A percentile compares a stretch with the other conserved stretches of the same genome.
These are phyloP conservation scores for Blastobotrys persicus DNA, from an alignment of 1,139 yeast species.

Conservation along the genomic window DNA sequence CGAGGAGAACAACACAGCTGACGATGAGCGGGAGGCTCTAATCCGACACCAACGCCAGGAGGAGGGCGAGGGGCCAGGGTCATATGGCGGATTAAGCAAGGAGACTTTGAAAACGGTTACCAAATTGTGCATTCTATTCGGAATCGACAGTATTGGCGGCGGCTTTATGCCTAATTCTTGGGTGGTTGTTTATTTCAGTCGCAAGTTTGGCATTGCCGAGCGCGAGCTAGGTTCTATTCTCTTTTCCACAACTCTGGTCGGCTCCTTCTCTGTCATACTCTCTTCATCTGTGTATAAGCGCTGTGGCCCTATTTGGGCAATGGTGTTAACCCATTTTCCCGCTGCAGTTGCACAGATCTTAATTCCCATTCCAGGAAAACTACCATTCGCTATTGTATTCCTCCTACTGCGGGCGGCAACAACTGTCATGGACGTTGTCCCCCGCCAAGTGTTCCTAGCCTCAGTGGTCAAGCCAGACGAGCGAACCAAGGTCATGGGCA, in stretches of 20 bases:
- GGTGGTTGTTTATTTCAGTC: constrained; percentile 72
- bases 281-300: constrained; percentile 65
- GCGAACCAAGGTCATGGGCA: constrained; percentile 74
- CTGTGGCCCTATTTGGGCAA: constrained; percentile 78
- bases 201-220: constrained; percentile 33
- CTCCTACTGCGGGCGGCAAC: constrained; percentile 53
- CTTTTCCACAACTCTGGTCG: constrained; percentile 58
- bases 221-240: constrained; percentile 49
- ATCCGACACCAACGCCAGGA: constrained; percentile 5
- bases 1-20: constrained; percentile 40
- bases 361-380: constrained; percentile 44
- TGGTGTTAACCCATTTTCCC: constrained; percentile 74
- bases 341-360: constrained; percentile 64
- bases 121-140: constrained; percentile 53
- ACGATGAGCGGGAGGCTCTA: constrained; percentile 14
- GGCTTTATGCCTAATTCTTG: constrained; percentile 89
- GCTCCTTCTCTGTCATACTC: constrained; percentile 64
- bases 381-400: constrained; percentile 35
- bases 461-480: constrained; percentile 62
- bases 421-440: constrained; percentile 85
- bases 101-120: constrained; percentile 28
- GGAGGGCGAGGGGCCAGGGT: constrained; percentile 1
- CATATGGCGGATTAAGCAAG: constrained; percentile 7
- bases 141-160: constrained; percentile 75
- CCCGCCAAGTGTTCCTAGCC: constrained; percentile 76